Conservation (phyloP, 2,329 filamentous ascomycete genomes). For the Emmonsiellopsis sp. region DNA sequence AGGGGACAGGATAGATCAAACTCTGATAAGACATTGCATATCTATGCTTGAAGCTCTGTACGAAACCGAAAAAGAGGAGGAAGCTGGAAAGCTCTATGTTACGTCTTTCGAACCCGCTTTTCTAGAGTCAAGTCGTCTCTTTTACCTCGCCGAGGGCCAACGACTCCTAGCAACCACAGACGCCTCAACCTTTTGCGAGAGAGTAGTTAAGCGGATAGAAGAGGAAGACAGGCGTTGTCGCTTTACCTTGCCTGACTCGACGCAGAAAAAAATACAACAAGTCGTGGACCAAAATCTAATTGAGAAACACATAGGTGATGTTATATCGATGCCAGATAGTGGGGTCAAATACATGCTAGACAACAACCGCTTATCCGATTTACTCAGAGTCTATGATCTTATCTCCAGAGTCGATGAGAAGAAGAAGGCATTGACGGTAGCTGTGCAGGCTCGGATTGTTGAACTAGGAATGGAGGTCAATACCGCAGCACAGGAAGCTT, state of each 20-base stretch:
- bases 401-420: constrained; percentile 67
- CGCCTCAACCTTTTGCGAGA: constrained; percentile 69
- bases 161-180: constrained; percentile 67
- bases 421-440: constrained; percentile 59
- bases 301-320: constrained; percentile 63
- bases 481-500: constrained; percentile 46
- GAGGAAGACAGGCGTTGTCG: constrained; percentile 78
- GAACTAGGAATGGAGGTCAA: constrained; percentile 80
- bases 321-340: constrained; percentile 74
- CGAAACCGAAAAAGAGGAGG: constrained; percentile 66
- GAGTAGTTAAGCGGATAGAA: constrained; percentile 61
- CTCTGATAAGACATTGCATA: constrained; percentile 70
- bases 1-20: constrained; percentile 78
- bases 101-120: constrained; percentile 74
- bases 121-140: constrained; percentile 57
- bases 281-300: constrained; percentile 80
- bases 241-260: constrained; percentile 67
- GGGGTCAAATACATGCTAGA: constrained; percentile 86
- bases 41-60: constrained; percentile 87
- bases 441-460: constrained; percentile 64
- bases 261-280: constrained; percentile 60
- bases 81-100: constrained; percentile 72
- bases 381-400: constrained; percentile 71
- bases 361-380: constrained; percentile 69
- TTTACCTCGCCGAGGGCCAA: constrained; percentile 69